Percentiles rank a stretch among this genome's conserved stretches.
Conservation (phyloP, 2,329 filamentous ascomycete genomes). For the Stenocarpella maydis region DNA sequence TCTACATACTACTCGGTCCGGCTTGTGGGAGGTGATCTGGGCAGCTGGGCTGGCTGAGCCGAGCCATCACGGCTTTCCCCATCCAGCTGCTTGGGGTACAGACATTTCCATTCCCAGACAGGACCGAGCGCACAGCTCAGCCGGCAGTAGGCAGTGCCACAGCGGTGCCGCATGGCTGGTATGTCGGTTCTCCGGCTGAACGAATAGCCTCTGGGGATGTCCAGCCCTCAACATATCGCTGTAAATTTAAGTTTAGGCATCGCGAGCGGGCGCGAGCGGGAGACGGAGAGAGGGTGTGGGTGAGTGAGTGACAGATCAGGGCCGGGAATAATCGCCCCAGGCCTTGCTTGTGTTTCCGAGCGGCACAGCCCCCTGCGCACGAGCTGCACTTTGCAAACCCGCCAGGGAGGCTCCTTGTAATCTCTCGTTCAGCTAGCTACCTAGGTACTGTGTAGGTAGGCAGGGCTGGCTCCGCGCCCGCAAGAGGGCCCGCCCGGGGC, state of each 20-base stretch:
- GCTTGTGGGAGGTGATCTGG: background rate
- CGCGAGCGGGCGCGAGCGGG: background rate
- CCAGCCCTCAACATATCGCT: background rate
- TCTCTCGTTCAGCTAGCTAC: conserved; percentile 3
- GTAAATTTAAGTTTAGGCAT: conserved; percentile 16
- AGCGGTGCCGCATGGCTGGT: background rate
- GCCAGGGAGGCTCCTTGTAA: conserved; percentile 12
- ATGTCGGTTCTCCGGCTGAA: conserved; percentile 1
- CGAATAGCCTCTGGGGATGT: conserved; percentile 8
- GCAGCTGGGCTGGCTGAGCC: background rate
- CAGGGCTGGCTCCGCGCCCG: background rate
- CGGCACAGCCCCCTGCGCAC: conserved; percentile 9
- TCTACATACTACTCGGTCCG: background rate
- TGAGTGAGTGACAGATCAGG: no score
- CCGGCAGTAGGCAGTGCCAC: conserved; percentile 26
- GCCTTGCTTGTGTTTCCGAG: conserved; percentile 17
- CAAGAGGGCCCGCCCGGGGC: background rate
- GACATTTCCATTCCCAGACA: background rate
- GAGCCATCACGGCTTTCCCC: background rate
- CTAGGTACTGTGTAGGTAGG: no score
- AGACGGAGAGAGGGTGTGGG: no score
- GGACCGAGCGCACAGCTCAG: conserved; percentile 21
- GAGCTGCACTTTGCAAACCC: background rate
- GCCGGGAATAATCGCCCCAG: background rate
- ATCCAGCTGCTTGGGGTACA: background rate